A percentile compares a stretch with the other conserved stretches of the same genome.
phyloP scores from a whole-genome alignment of 257 asterid genomes.

The Eucommia ulmoides region DNA sequence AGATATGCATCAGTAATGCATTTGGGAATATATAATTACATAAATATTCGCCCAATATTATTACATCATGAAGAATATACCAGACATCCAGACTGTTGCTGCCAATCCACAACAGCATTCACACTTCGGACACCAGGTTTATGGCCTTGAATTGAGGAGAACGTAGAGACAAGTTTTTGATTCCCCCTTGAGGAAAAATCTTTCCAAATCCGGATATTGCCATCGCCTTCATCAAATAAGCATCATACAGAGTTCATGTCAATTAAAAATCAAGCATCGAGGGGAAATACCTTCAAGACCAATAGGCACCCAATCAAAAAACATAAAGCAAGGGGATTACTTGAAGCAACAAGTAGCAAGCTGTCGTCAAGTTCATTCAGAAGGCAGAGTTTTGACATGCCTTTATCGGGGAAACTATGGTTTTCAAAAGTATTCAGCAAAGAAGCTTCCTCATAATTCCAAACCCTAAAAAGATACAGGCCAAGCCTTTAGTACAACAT shows the following conservation, averaged over 20 bases:
- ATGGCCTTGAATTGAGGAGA: constrained; percentile 82
- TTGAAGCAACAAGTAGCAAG: constrained; percentile 97
- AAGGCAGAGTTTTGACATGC: constrained; percentile 88
- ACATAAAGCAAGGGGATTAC: constrained; percentile 29
- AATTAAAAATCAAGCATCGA: constrained; percentile 1
- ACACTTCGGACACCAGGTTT: constrained; percentile 75
- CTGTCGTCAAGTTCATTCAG: constrained; percentile 85
- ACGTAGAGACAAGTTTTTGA: constrained; percentile 82
- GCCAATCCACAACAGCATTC: constrained; percentile 99
- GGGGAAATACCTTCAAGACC: not conserved
- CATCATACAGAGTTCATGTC: constrained; percentile 10
- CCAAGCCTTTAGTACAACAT: not conserved
- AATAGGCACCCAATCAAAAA: constrained; percentile 7
- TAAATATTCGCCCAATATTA: too few species aligned
- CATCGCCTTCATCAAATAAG: constrained; percentile 52
- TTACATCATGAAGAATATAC: constrained; percentile 8
- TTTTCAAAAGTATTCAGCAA: constrained; percentile 79
- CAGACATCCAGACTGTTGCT: constrained; percentile 91
- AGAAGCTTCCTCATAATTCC: constrained; percentile 69
- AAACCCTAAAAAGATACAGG: constrained; percentile 16
- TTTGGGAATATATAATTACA: too few species aligned
- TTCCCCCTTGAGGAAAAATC: constrained; percentile 61
- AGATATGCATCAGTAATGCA: too few species aligned
- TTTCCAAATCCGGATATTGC: constrained; percentile 89
- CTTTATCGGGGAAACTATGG: constrained; percentile 84